Base-by-base conservation (phyloP, 331 rosid species). In the Arachis monticola region DNA sequence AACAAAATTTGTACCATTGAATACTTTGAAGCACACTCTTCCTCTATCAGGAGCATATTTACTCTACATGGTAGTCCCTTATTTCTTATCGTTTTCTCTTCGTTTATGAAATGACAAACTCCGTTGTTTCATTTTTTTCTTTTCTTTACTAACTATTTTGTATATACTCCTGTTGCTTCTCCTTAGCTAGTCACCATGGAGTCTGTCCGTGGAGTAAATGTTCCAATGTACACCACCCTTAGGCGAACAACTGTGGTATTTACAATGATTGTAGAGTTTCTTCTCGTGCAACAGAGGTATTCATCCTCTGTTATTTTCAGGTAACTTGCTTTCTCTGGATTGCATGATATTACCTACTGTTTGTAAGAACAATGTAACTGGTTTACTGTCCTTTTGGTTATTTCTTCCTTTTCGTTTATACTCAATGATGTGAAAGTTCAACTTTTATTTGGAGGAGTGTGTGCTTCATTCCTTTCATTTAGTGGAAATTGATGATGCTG, bases 171-270 rank as follows among this genome's bases (percentile, higher is more conserved):
- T 53, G 65, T 12, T 61, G 63, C 86, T 87, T 91, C 69, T 83
- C 80, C 85, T 86, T 85, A 94, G 98, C 80, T 94, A 91, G 92
- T 83, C 80, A 83, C 95, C 73, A 90, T 94, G 98, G 98, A 89
- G 89, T 87, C 98, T 77, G 96, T 91, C 64, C 96, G 97, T 44
- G 97, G 98, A 76, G 97, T 94, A 76, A 94, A 94, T 87, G 98
- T 94, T 82, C 98, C 98, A 40, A 94, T 94, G 98, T 94, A 94
- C 84, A 94, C 98, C 53, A 88, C 98, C 70, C 90, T 94, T 67
- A 87, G 98, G 89, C 87, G 96, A 72, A 94, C 98, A 7, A 94
- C 98, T 4, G 97, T 94, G 69, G 97, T 94, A 32, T 94, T 94
- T 78, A 91, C 97, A 5, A 94, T 94, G 98, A 81, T 82, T 50